phyloP scores from a whole-genome alignment of 139 green algal genomes.

The Coelastrella sp. region DNA sequence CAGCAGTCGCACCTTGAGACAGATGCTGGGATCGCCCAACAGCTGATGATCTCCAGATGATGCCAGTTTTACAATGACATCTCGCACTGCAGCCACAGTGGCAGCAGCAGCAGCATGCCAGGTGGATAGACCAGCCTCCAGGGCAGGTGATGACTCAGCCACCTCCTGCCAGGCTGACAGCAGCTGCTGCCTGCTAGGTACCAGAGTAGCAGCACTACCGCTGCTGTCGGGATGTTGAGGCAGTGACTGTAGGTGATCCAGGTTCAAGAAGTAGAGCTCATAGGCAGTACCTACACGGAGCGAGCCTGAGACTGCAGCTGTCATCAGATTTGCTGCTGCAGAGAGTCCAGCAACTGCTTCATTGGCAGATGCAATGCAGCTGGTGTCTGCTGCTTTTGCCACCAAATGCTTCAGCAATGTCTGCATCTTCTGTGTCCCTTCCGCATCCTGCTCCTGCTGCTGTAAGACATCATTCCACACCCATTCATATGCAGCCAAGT shows the following conservation, averaged over 20 bases:
- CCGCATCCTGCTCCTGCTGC: neutral
- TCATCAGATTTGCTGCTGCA: slow-evolving; percentile 4
- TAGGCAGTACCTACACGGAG: slow-evolving; percentile 13
- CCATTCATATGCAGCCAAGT: slow-evolving; percentile 62
- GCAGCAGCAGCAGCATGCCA: slow-evolving; percentile 31
- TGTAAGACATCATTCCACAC: slow-evolving; percentile 53
- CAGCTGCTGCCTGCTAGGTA: slow-evolving; percentile 24
- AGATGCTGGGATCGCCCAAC: neutral
- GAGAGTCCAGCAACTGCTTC: too few relatives aligned
- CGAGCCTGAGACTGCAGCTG: slow-evolving; percentile 13
- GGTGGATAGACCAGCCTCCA: neutral
- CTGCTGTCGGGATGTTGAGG: neutral
- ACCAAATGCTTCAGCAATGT: neutral
- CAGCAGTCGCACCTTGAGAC: slow-evolving; percentile 3
- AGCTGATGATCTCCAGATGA: neutral
- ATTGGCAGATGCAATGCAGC: too few relatives aligned
- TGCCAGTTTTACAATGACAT: neutral
- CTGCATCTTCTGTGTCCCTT: neutral
- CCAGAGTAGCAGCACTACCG: neutral
- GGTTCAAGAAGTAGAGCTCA: neutral
- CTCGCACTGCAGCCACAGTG: neutral
- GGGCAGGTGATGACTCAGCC: neutral
- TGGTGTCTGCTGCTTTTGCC: neutral
- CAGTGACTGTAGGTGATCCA: slow-evolving; percentile 2
- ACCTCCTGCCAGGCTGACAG: neutral